These are phyloP conservation scores for Diplotaxis tenuifolia DNA, from an alignment of 345 rosid genomes.

Conservation along the genomic window DNA sequence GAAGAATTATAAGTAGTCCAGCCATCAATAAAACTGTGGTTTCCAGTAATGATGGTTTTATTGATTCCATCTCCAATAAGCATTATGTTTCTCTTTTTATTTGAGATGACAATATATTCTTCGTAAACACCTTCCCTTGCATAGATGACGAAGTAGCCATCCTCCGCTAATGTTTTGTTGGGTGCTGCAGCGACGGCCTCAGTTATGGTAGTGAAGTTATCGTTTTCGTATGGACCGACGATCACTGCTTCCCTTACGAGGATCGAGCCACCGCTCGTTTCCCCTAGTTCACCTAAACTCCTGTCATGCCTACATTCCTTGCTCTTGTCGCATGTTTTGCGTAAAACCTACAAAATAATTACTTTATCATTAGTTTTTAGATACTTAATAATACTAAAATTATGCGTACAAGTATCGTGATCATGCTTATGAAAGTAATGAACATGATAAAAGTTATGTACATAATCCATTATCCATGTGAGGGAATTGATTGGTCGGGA, in stretches of 20 bases:
- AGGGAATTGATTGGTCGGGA: conserved; percentile 12
- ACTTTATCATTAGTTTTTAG: not conserved
- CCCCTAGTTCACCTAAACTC: conserved; percentile 36
- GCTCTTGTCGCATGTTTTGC: conserved; percentile 38
- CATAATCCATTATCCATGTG: conserved; percentile 33
- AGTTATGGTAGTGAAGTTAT: conserved; percentile 48
- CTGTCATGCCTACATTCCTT: conserved; percentile 36
- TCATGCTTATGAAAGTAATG: not conserved
- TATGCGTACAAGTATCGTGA: not conserved
- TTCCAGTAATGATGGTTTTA: conserved; percentile 52
- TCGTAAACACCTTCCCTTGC: conserved; percentile 51
- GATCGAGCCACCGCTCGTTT: conserved; percentile 41
- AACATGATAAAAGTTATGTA: conserved; percentile 5
- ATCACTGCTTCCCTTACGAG: conserved; percentile 43
- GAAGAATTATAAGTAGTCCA: conserved; percentile 65
- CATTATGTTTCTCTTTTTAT: conserved; percentile 52
- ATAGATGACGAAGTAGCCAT: conserved; percentile 61
- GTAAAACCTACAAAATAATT: conserved; percentile 40
- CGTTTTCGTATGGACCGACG: conserved; percentile 46
- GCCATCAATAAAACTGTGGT: conserved; percentile 59
- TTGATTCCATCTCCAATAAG: conserved; percentile 68
- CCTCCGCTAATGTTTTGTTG: conserved; percentile 44
- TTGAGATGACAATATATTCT: conserved; percentile 49
- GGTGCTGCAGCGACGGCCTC: conserved; percentile 64
- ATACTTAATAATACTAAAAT: not conserved